Base-by-base conservation (phyloP, 192 early-diverging fungal genomes). In the Coemansia sp. region DNA sequence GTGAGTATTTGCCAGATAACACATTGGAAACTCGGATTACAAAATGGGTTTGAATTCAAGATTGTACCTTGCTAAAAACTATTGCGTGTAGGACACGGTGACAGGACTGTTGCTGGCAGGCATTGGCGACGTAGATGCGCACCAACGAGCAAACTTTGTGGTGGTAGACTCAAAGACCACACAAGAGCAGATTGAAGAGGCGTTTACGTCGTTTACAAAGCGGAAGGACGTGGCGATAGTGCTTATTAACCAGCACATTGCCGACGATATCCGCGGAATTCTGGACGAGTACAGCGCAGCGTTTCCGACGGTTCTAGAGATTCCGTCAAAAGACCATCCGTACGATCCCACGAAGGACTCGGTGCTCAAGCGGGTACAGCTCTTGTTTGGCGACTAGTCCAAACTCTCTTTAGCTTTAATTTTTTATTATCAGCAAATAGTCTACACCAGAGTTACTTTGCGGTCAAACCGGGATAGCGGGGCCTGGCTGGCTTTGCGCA, bases 281-380 rank as follows among this genome's bases (percentile, higher is more conserved):
- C 77, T 99, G 57, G 97, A 99, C 67, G 91, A 90, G 47, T 89
- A 98, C 71, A 81, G 87, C 35, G 88, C 89, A 39, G 94, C 95
- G 4, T 99, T 97, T 76, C 97, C 97, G 4, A 96, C 97, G 6
- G 87, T 99, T 17, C 87, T 99, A 59, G 97, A 99, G 74, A 97
- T 99, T 58, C 97, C 97, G 39, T 96, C 94, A 51, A 99, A 99
- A 84, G 96, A 99, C 76, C 93, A 97, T 68, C 97, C 96, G 37
- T 99, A 99, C 78, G 93, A 96, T 82, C 90, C 90, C 22, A 83
- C 85, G 63, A 91, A 91, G 77, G 91, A 93, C 75, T 91, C 90
- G 60, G 91, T 93, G 54, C 82, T 93, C 45, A 93, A 91, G 85
- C 84, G 89, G 62, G 89, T 93, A 54, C 85, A 89, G 79, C 83